These are phyloP conservation scores for Colletotrichum sublineola DNA, from an alignment of 2,329 filamentous ascomycete genomes.

Conservation along the genomic window DNA sequence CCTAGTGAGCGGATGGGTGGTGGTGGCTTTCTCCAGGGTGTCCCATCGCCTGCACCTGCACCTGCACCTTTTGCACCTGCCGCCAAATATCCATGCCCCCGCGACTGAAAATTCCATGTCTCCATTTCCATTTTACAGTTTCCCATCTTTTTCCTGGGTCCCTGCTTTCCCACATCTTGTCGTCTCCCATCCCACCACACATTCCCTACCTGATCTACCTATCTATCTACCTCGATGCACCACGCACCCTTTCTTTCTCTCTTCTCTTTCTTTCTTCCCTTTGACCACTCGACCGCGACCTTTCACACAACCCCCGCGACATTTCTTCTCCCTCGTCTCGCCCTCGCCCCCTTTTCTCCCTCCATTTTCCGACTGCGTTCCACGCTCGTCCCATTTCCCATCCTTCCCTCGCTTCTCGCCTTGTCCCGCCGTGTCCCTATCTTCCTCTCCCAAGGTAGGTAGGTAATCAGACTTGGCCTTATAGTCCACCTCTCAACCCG, in stretches of 20 bases:
- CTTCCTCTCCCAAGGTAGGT: neutral
- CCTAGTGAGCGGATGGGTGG: neutral
- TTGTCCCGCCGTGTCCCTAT: neutral
- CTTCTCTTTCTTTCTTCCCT: neutral
- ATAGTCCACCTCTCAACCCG: neutral
- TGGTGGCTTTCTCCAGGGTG: neutral
- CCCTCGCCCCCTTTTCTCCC: neutral
- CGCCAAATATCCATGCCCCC: slow-evolving; percentile 29
- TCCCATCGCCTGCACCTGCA: neutral
- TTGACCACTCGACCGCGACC: slow-evolving; percentile 6
- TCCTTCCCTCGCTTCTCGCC: neutral
- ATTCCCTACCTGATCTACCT: neutral
- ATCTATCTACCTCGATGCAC: neutral
- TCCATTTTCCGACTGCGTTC: neutral
- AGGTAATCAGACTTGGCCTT: neutral
- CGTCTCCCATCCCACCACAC: neutral
- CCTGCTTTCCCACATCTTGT: slow-evolving; percentile 9
- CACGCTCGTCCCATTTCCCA: neutral
- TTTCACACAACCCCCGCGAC: neutral
- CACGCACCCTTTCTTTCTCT: neutral
- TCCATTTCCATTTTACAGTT: slow-evolving; percentile 41
- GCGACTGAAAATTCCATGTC: slow-evolving; percentile 37
- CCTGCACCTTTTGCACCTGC: too few species aligned
- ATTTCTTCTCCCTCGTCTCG: neutral
- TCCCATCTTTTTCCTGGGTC: slow-evolving; percentile 32